Base-by-base conservation (phyloP, 1,139 yeast genomes). In the Tardiomyces digboiensis region DNA sequence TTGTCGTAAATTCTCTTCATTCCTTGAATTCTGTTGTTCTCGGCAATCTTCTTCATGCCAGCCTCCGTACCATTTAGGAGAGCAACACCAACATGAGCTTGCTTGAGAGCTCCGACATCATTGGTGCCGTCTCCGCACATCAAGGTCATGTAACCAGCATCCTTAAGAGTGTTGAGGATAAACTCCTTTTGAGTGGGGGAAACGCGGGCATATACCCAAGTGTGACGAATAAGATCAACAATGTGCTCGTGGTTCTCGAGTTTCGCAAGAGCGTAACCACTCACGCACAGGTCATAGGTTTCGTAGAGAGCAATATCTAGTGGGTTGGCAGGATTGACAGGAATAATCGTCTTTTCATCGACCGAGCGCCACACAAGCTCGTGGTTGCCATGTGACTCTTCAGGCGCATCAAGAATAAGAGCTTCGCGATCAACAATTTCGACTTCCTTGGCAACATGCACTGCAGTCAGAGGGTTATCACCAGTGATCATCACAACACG, bases 101-200 rank as follows among this genome's bases (percentile, higher is more conserved):
- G 97, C 65, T 91, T 93, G 67, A 91, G 77, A 44, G 99, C 99
- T 65, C 99, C 99, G 46, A 91, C 98, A 72, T 91, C 99, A 63
- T 91, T 91, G 29, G 99, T 91, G 68, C 99, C 99, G 68, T 91
- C 99, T 72, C 99, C 99, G 69, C 98, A 91, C 99, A 91, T 91
- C 57, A 93, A 75, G 29, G 98, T 91, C 59, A 78, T 83, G 66
- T 89, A 91, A 29, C 97, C 97, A 61, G 88, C 78, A 48, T 80
- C 82, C 65, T 91, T 91, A 62, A 87, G 76, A 39, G 87, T 76
- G 51, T 82, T 83, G 59, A 93, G 72, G 56, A 91, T 80, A 54
- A 82, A 87, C 68, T 91, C 98, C 68, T 91, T 93, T 70, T 91
- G 98, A 29, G 82, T 62, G 40, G 99, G 98, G 7, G 98, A 91